A percentile compares a stretch with the other conserved stretches of the same genome.
These are phyloP conservation scores for Pleodorina starrii DNA, from an alignment of 139 green algal species.

Conservation along the genomic window DNA sequence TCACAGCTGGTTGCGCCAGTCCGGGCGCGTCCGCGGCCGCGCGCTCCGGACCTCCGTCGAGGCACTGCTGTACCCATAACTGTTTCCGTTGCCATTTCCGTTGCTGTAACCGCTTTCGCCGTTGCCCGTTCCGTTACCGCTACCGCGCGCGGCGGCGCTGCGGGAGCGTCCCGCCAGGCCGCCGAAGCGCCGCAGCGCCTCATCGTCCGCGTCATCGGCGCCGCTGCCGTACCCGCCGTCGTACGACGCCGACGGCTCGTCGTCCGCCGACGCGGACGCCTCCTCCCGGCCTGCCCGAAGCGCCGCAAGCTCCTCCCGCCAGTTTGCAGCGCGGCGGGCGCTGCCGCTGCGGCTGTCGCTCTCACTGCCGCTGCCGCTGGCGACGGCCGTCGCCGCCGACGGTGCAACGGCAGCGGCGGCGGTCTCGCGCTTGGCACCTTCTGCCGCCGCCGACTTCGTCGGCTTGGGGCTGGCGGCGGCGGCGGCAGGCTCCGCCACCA, in stretches of 20 bases:
- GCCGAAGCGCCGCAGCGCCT: conserved; percentile 13
- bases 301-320: conserved; percentile 32
- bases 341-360: conserved; percentile 7
- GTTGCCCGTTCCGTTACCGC: conserved; percentile 14
- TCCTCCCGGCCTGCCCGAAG: background rate
- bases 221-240: background rate
- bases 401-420: background rate
- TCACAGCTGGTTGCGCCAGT: conserved; percentile 42
- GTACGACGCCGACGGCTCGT: background rate
- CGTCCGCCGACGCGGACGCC: background rate
- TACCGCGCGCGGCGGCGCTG: background rate
- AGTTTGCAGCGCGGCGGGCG: background rate
- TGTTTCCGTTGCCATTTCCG: background rate
- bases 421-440: background rate
- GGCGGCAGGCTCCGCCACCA: background rate
- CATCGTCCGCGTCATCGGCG: background rate
- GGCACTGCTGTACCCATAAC: background rate
- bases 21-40: conserved; percentile 3
- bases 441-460: background rate
- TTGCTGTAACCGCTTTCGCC: background rate
- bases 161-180: background rate
- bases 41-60: background rate
- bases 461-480: background rate
- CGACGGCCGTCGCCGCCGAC: background rate
- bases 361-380: background rate